Base-by-base conservation (phyloP, 257 asterid genomes). In the Nemophila menziesii region DNA sequence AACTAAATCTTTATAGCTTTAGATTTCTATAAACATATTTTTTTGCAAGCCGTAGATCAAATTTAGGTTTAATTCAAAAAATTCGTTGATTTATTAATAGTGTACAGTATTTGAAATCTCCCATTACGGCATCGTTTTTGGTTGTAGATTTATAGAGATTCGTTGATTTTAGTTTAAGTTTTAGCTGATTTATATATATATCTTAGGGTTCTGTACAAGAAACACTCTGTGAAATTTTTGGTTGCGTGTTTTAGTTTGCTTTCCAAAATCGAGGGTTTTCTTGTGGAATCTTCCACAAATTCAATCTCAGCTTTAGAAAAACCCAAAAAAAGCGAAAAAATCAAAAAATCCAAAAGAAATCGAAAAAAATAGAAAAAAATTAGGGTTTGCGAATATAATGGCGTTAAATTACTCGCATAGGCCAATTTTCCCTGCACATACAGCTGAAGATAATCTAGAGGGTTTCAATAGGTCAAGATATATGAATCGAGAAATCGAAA, bases 161-260 rank as follows among this genome's bases (percentile, higher is more conserved):
- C 51, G n/a, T 23, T 7, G 5, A 14, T 44, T 21, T 48, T 52
- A 47, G 44, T 54, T 20, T 53, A 20, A 66, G 48, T 41, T 39
- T 43, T 47, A 56, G 60, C 61, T 50, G 49, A 46, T 39, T 36
- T 13, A 11, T 55, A 44, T 39, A 1, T 10, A 49, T 60, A 49
- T 16, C 16, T 74, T 62, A 56, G 66, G 75, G 63, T 69, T 61
- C 62, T 8, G 48, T 52, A 49, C 77, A 57, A 67, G 80, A 60
- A 75, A 69, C n/a, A n/a, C 86, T 79, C 97, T 1, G 75, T 83
- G 93, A 83, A 51, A 61, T 68, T 80, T 79, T 80, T 75, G 93
- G 86, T 54, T 77, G 95, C 86, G 60, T 68, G 75, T 78, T 71
- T 87, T 83, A 57, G 79, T 69, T 47, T 79, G 93, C 65, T 77